These are phyloP conservation scores for Mycena filopes DNA, from an alignment of 768 basidiomycete species.

Conservation along the genomic window DNA sequence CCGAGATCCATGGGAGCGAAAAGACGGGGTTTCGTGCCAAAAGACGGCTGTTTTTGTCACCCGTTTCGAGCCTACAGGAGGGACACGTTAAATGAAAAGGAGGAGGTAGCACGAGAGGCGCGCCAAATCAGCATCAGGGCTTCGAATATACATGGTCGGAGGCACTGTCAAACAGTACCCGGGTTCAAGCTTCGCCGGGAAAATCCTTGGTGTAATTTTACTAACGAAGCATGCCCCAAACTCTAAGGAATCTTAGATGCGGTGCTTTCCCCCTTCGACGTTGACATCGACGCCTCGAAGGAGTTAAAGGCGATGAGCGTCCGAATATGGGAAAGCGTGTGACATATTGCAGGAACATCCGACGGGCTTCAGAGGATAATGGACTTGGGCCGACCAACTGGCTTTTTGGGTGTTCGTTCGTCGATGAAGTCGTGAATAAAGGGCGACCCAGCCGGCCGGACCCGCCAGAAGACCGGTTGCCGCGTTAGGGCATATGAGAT, in stretches of 20 bases:
- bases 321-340: constrained; percentile 20
- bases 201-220: constrained; percentile 25
- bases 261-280: constrained; percentile 18
- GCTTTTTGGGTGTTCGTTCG: constrained; percentile 25
- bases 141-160: constrained; percentile 23
- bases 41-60: constrained; percentile 34
- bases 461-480: constrained; percentile 23
- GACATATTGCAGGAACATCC: constrained; percentile 15
- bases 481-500: constrained; percentile 32
- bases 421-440: constrained; percentile 1
- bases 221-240: constrained; percentile 16
- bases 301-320: neutral
- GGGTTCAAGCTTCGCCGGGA: constrained; percentile 22
- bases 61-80: constrained; percentile 31
- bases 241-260: constrained; percentile 29
- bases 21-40: constrained; percentile 24
- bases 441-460: constrained; percentile 5
- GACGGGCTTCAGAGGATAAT: constrained; percentile 22
- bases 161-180: constrained; percentile 17
- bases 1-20: constrained; percentile 30
- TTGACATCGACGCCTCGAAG: constrained; percentile 14
- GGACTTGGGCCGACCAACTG: constrained; percentile 2
- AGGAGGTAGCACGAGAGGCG: constrained; percentile 24
- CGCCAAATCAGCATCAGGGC: constrained; percentile 18
- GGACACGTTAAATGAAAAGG: constrained; percentile 36